These are phyloP conservation scores for Kwoniella heveanensis DNA, from an alignment of 768 basidiomycete genomes.

Conservation along the genomic window DNA sequence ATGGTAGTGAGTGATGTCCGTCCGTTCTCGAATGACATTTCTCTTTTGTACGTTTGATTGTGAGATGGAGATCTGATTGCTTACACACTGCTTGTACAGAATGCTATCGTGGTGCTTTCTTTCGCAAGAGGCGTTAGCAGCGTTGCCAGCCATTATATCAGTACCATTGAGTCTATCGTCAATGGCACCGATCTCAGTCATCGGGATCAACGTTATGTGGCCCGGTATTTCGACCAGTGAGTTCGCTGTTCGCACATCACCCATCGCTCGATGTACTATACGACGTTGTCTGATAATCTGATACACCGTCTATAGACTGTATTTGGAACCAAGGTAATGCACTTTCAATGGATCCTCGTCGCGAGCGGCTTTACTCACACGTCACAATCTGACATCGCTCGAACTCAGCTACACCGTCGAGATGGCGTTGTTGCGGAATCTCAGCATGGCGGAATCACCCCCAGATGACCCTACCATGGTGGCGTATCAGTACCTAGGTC, in stretches of 20 bases:
- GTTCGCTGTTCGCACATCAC: no score
- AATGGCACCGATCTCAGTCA: slow-evolving; percentile 22
- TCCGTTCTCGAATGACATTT: no score
- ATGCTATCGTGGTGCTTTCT: slow-evolving; percentile 34
- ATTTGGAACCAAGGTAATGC: slow-evolving; percentile 28
- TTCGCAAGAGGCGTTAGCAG: slow-evolving; percentile 30
- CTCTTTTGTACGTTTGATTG: no score
- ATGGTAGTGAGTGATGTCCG: slow-evolving; percentile 43
- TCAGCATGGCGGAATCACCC: slow-evolving; percentile 4
- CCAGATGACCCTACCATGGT: slow-evolving; percentile 24
- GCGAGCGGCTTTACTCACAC: no score
- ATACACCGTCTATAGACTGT: neutral
- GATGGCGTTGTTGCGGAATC: neutral
- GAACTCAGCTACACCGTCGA: slow-evolving; percentile 15
- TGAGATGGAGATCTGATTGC: no score
- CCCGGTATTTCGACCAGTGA: slow-evolving; percentile 7
- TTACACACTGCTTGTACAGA: slow-evolving; percentile 23
- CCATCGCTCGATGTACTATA: no score
- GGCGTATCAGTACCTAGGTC: slow-evolving; percentile 39
- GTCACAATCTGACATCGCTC: neutral
- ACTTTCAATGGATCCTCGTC: neutral
- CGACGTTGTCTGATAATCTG: neutral
- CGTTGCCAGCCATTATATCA: slow-evolving; percentile 19
- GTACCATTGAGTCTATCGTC: slow-evolving; percentile 9
- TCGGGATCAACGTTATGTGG: slow-evolving; percentile 5